phyloP scores from a whole-genome alignment of 805 yeast species.

The Priceomyces fermenticarens region DNA sequence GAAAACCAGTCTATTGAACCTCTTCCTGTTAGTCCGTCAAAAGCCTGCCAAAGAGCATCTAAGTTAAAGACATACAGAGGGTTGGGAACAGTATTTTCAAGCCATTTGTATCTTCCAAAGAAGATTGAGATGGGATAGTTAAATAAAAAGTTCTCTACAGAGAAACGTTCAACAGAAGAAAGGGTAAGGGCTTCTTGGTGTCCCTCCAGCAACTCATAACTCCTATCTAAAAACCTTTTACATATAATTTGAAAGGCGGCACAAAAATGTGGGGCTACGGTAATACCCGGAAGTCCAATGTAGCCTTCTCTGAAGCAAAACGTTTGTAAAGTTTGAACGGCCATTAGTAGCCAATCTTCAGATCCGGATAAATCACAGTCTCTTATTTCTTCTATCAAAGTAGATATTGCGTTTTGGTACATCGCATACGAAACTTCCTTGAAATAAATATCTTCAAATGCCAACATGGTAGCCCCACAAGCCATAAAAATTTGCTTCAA shows the following conservation, averaged over 20 bases:
- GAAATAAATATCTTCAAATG: slow-evolving; percentile 23
- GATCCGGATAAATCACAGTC: slow-evolving; percentile 16
- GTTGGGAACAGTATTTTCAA: slow-evolving; percentile 29
- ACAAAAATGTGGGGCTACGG: slow-evolving; percentile 30
- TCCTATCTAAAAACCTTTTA: slow-evolving; percentile 14
- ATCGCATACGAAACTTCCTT: slow-evolving; percentile 15
- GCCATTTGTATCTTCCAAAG: slow-evolving; percentile 26
- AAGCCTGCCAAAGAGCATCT: not conserved
- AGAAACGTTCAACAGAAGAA: slow-evolving; percentile 27
- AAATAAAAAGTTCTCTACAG: slow-evolving; percentile 43
- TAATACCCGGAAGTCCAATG: slow-evolving; percentile 18
- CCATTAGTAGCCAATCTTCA: slow-evolving; percentile 41
- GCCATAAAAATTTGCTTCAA: slow-evolving; percentile 34
- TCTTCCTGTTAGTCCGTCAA: not conserved
- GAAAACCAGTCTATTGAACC: not conserved
- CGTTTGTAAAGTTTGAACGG: slow-evolving; percentile 27
- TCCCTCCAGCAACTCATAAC: not conserved
- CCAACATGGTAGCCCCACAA: slow-evolving; percentile 40
- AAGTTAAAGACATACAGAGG: slow-evolving; percentile 36
- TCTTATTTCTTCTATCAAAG: slow-evolving; percentile 18
- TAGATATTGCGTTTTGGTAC: slow-evolving; percentile 16
- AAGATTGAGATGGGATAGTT: slow-evolving; percentile 39
- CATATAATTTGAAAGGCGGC: slow-evolving; percentile 34
- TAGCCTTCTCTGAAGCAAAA: slow-evolving; percentile 36
- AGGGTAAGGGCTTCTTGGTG: not conserved